phyloP scores from a whole-genome alignment of 768 basidiomycete species.

The Amanita phalloides region DNA sequence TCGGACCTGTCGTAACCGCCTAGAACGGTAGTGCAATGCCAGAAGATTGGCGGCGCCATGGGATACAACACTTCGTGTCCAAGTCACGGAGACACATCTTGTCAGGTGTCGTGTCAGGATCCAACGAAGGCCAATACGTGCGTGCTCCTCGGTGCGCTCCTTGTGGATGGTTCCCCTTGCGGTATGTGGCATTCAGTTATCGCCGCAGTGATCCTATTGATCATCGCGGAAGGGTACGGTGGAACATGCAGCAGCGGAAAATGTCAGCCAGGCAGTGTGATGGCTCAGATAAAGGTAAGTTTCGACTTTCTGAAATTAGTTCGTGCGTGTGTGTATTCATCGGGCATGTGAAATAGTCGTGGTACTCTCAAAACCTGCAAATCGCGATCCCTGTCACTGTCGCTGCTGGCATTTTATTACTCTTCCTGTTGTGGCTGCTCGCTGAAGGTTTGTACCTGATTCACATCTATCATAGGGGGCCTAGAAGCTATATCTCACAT shows the following conservation, averaged over 20 bases:
- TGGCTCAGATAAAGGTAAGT: conserved; percentile 51
- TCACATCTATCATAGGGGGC: background rate
- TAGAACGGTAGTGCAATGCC: conserved; percentile 54
- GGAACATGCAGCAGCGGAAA: conserved; percentile 54
- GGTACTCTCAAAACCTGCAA: conserved; percentile 68
- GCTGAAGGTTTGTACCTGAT: background rate
- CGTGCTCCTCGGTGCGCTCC: conserved; percentile 54
- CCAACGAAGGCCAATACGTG: conserved; percentile 52
- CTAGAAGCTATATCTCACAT: background rate
- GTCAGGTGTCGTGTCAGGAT: conserved; percentile 75
- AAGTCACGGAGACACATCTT: conserved; percentile 48
- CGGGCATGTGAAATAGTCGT: conserved; percentile 33
- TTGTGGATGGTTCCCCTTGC: conserved; percentile 79
- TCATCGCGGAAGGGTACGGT: conserved; percentile 43
- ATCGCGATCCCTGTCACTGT: conserved; percentile 74
- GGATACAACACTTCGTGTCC: conserved; percentile 59
- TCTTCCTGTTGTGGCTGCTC: conserved; percentile 46
- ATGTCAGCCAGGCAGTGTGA: conserved; percentile 48
- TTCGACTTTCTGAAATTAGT: conserved; percentile 4
- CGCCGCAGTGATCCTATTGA: conserved; percentile 7
- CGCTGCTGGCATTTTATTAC: conserved; percentile 50
- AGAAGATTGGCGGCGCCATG: conserved; percentile 61
- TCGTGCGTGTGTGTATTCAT: background rate
- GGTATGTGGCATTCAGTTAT: conserved; percentile 25
- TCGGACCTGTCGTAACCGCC: conserved; percentile 9